Conservation (phyloP, 1,284 basidiomycete species). For the Leccinum solheimii region DNA sequence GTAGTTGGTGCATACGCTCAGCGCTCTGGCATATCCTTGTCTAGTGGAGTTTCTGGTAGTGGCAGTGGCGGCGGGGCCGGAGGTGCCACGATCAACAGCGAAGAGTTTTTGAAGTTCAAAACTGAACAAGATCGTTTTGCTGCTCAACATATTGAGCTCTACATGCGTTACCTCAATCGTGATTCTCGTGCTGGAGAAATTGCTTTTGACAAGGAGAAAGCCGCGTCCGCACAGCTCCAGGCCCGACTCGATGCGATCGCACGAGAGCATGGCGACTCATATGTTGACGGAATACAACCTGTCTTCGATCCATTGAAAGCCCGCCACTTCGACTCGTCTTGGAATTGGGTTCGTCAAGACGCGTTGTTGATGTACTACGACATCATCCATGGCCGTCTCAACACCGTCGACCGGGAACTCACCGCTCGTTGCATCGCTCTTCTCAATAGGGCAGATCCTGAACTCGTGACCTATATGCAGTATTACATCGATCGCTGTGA, state of each 20-base stretch:
- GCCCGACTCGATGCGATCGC: conserved; percentile 85
- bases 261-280: conserved; percentile 89
- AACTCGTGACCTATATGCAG: conserved; percentile 92
- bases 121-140: conserved; percentile 92
- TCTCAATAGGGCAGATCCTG: conserved; percentile 95
- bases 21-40: conserved; percentile 85
- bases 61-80: conserved; percentile 64
- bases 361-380: conserved; percentile 96
- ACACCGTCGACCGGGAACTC: conserved; percentile 91
- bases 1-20: conserved; percentile 86
- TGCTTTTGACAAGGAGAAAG: conserved; percentile 85
- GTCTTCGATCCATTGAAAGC: conserved; percentile 94
- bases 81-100: conserved; percentile 92
- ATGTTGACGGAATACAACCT: conserved; percentile 94
- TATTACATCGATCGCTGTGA: conserved; percentile 89
- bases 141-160: conserved; percentile 90
- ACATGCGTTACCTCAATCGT: conserved; percentile 93
- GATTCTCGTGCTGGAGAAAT: conserved; percentile 93
- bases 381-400: conserved; percentile 93
- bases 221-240: conserved; percentile 72
- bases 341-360: conserved; percentile 99
- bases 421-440: conserved; percentile 97
- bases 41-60: conserved; percentile 62
- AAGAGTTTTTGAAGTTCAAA: conserved; percentile 97
- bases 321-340: conserved; percentile 95